These are phyloP conservation scores for Phytophthora pinifolia DNA, from an alignment of 352 stramenopile genomes.

Conservation along the genomic window DNA sequence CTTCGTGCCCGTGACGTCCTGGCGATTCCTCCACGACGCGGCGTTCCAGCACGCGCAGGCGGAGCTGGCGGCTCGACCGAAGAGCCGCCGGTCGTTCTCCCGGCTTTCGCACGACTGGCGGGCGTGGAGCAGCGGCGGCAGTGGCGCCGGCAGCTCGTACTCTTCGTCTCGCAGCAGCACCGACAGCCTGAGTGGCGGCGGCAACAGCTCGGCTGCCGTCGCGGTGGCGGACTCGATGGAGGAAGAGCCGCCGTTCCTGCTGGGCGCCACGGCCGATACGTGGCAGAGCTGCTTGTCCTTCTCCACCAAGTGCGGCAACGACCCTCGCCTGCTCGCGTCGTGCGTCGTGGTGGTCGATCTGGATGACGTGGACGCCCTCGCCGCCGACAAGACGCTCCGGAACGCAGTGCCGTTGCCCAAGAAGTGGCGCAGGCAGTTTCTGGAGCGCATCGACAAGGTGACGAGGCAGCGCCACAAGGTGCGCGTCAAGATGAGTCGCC, in stretches of 20 bases:
- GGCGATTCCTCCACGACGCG: conserved; percentile 67
- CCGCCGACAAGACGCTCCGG: conserved; percentile 51
- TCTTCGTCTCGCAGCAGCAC: conserved; percentile 33
- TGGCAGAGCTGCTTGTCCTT: conserved; percentile 66
- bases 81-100: conserved; percentile 59
- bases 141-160: conserved; percentile 13
- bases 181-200: conserved; percentile 22
- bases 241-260: conserved; percentile 65
- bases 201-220: conserved; percentile 6
- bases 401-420: conserved; percentile 64
- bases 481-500: conserved; percentile 48
- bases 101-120: conserved; percentile 64
- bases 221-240: conserved; percentile 9
- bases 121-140: conserved; percentile 45
- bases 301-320: conserved; percentile 44
- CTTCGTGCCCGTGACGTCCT: conserved; percentile 74
- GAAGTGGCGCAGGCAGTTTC: conserved; percentile 76
- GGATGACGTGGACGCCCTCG: conserved; percentile 51
- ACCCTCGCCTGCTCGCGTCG: conserved; percentile 52
- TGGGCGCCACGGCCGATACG: conserved; percentile 65
- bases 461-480: conserved; percentile 63
- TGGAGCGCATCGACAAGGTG: conserved; percentile 73
- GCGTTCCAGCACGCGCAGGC: conserved; percentile 54
- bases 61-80: conserved; percentile 51
- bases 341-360: conserved; percentile 74